Base-by-base conservation (phyloP, 2,329 filamentous ascomycete species). In the Parastagonospora avenae region DNA sequence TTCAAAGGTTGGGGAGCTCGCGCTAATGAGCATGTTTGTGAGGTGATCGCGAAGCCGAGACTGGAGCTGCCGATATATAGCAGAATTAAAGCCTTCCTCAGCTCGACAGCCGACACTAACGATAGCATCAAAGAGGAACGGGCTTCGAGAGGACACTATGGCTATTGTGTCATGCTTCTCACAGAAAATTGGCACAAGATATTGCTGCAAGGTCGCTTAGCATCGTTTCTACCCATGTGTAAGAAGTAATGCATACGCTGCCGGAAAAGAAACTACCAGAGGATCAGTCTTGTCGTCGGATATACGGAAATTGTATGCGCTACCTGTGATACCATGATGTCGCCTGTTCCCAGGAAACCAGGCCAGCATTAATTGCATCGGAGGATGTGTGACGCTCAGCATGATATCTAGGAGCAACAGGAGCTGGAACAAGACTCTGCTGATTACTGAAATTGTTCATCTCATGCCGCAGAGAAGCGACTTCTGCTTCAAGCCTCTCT, bases 61-160 rank as follows among this genome's bases (percentile, higher is more conserved):
- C 32, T 71, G 66, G 2, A 74, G 54, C n/a, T 59, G 62, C 38
- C 62, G 68, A 55, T 74, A 78, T 11, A 64, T 66, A 0, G 67
- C 48, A 1, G 76, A 77, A 14, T 73, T 68, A 8, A 73, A 72
- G 4, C 77, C 77, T 46, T 66, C 70, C n/a, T 76, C 74, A 2
- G 79, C 76, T 10, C 80, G 77, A 55, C 79, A 81, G 2, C 81
- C 82, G 19, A 82, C 76, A 1, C 79, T 77, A 48, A 81, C 79
- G 7, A 84, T 80, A 1, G 77, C 74, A 55, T 81, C 79, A 41
- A 84, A 77, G 0, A 84, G 68, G 12, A 83, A 75, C 2, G 75
- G 74, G 46, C 79, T 83, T 10, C 81, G 73, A 8, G 67, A 62
- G 12, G 76, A 70, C 2, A 84, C 73, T 0, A 76, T 78, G 0